These are phyloP conservation scores for Podaxis rugospora DNA, from an alignment of 768 basidiomycete genomes.

Conservation along the genomic window DNA sequence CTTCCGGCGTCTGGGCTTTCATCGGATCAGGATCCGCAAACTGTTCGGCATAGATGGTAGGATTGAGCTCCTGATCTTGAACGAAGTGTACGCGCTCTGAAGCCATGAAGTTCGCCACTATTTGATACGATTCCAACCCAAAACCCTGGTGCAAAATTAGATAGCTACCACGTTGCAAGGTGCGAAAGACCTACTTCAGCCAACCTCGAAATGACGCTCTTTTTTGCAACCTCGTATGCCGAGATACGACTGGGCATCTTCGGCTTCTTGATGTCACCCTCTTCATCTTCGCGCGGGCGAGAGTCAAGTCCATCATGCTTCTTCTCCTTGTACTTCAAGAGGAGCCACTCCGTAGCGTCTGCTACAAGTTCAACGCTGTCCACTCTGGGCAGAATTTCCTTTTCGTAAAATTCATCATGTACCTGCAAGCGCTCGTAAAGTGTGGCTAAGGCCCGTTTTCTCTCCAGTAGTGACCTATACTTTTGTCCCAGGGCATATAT, in stretches of 20 bases:
- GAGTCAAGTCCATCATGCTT: constrained; percentile 60
- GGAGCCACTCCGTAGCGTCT: constrained; percentile 89
- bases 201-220: constrained; percentile 68
- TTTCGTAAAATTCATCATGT: constrained; percentile 72
- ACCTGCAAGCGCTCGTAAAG: constrained; percentile 68
- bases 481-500: constrained; percentile 85
- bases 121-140: constrained; percentile 75
- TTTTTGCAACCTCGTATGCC: constrained; percentile 80
- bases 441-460: constrained; percentile 55
- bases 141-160: constrained; percentile 53
- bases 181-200: constrained; percentile 58
- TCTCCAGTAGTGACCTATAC: constrained; percentile 80
- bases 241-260: constrained; percentile 85
- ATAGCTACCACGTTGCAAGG: not conserved
- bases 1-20: constrained; percentile 56
- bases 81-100: constrained; percentile 60
- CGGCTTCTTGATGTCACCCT: constrained; percentile 48
- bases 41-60: constrained; percentile 80
- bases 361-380: constrained; percentile 86
- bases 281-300: constrained; percentile 59
- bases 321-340: constrained; percentile 76
- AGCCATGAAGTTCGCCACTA: constrained; percentile 79
- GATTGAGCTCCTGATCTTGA: constrained; percentile 79
- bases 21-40: constrained; percentile 68
- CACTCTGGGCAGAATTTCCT: constrained; percentile 59